Conservation (phyloP, 495 filamentous ascomycete genomes). For the Staphylotrichum longicolle region DNA sequence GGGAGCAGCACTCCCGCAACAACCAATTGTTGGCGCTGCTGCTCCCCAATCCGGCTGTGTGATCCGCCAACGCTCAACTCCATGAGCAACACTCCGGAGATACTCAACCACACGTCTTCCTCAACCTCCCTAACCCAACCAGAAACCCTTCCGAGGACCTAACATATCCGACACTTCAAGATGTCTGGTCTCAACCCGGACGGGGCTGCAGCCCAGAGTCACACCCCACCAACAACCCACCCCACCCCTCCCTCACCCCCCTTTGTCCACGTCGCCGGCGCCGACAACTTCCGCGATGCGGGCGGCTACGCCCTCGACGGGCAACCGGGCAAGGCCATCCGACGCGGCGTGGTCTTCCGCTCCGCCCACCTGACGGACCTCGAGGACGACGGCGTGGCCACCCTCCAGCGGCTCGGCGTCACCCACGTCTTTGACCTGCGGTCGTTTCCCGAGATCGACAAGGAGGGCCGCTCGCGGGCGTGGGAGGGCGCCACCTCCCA, state of each 20-base stretch:
- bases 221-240: background rate
- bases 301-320: slow-evolving; percentile 50
- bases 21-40: no score
- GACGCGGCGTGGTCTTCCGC: slow-evolving; percentile 53
- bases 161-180: no score
- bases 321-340: slow-evolving; percentile 38
- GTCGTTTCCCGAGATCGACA: slow-evolving; percentile 48
- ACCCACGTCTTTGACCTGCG: slow-evolving; percentile 65
- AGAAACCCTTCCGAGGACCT: no score
- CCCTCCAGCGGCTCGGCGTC: slow-evolving; percentile 56
- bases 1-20: no score
- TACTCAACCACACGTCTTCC: no score
- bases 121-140: no score
- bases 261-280: slow-evolving; percentile 51
- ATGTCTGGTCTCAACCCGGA: background rate
- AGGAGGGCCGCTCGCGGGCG: slow-evolving; percentile 34
- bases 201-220: no score
- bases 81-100: no score
- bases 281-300: slow-evolving; percentile 60
- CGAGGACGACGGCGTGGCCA: slow-evolving; percentile 49
- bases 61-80: no score
- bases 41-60: no score
- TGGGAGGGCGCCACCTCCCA: slow-evolving; percentile 52
- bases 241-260: slow-evolving; percentile 43
- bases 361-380: slow-evolving; percentile 56